These are phyloP conservation scores for Geosiphon pyriformis DNA, from an alignment of 192 early-diverging fungal genomes.

Conservation along the genomic window DNA sequence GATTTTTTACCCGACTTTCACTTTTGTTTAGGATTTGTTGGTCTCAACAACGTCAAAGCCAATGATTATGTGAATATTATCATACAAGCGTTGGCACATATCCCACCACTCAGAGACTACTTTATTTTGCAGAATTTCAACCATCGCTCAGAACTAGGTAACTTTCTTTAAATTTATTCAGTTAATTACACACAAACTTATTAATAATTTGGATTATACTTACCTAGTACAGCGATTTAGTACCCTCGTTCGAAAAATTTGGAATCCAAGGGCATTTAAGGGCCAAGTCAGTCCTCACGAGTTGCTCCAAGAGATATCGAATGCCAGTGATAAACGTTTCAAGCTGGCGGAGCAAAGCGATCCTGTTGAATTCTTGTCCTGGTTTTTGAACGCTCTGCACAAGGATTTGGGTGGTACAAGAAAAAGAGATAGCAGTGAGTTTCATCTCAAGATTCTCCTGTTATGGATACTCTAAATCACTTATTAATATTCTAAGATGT, in stretches of 20 bases:
- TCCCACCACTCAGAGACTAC: constrained; percentile 77
- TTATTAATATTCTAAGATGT: background rate
- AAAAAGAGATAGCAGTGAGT: constrained; percentile 62
- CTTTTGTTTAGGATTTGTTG: constrained; percentile 68
- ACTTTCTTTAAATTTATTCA: background rate
- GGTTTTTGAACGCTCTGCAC: constrained; percentile 92
- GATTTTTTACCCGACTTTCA: background rate
- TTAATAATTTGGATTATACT: background rate
- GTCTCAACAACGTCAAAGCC: constrained; percentile 89
- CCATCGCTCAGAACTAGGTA: constrained; percentile 45
- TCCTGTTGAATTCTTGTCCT: constrained; percentile 80
- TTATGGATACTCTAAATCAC: background rate
- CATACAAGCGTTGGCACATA: constrained; percentile 82
- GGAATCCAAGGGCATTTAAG: constrained; percentile 89
- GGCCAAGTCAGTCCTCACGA: constrained; percentile 96
- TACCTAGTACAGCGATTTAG: constrained; percentile 65
- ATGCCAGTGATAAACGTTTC: constrained; percentile 74
- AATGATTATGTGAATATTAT: constrained; percentile 95
- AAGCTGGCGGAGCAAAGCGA: constrained; percentile 75
- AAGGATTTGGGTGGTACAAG: constrained; percentile 74
- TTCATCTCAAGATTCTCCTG: background rate
- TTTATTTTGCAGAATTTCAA: constrained; percentile 64
- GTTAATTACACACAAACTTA: no score
- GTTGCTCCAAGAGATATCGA: constrained; percentile 86
- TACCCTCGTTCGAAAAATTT: constrained; percentile 80